phyloP scores from a whole-genome alignment of 805 yeast species.

The Candida easanensis region DNA sequence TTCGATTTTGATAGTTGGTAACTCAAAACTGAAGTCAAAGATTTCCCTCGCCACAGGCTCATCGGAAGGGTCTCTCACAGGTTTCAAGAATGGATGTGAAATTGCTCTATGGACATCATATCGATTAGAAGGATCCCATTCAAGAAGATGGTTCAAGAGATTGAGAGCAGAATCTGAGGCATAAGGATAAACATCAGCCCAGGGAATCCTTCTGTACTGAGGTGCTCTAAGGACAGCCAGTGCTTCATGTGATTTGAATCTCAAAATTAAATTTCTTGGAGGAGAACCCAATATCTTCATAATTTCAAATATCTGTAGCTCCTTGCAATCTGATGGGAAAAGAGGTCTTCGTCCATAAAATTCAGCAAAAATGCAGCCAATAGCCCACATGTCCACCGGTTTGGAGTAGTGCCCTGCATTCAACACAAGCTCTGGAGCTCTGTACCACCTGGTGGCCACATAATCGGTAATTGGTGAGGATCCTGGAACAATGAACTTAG shows the following conservation, averaged over 20 bases:
- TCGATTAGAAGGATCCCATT: slow-evolving; percentile 63
- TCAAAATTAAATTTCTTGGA: slow-evolving; percentile 38
- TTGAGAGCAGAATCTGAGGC: slow-evolving; percentile 51
- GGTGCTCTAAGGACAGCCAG: slow-evolving; percentile 46
- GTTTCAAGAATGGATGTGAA: slow-evolving; percentile 50
- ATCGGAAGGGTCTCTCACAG: slow-evolving; percentile 50
- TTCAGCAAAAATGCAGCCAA: slow-evolving; percentile 88
- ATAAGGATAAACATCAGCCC: slow-evolving; percentile 61
- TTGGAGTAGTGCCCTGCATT: slow-evolving; percentile 58
- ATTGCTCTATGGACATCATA: slow-evolving; percentile 55
- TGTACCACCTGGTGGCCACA: slow-evolving; percentile 93
- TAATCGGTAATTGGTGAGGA: slow-evolving; percentile 84
- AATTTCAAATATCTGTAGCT: slow-evolving; percentile 70
- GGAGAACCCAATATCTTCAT: slow-evolving; percentile 74
- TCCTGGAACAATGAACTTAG: too few species aligned
- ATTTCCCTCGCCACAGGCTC: slow-evolving; percentile 50
- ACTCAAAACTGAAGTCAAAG: slow-evolving; percentile 72
- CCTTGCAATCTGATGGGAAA: slow-evolving; percentile 70
- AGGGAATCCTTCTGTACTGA: slow-evolving; percentile 38
- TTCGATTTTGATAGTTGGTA: too few species aligned
- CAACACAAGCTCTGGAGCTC: slow-evolving; percentile 88
- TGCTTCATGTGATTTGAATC: slow-evolving; percentile 45
- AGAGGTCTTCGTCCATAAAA: slow-evolving; percentile 76
- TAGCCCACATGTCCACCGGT: slow-evolving; percentile 88
- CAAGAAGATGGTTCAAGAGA: slow-evolving; percentile 51